Percentiles rank a stretch among this genome's conserved stretches.
phyloP scores from a whole-genome alignment of 2,329 filamentous ascomycete genomes.

The Trichoderma polysporum region DNA sequence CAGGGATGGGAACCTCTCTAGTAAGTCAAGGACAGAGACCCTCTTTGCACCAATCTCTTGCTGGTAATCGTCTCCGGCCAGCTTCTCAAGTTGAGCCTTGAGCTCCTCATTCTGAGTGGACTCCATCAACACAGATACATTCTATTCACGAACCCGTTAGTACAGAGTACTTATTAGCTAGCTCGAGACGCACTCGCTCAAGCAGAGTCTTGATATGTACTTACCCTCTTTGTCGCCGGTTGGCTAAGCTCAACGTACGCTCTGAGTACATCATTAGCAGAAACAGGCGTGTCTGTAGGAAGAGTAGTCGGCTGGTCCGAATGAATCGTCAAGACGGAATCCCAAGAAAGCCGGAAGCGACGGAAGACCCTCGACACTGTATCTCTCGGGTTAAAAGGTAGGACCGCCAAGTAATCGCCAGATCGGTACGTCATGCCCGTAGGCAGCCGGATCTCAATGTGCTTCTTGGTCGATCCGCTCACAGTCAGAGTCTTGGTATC shows the following conservation, averaged over 20 bases:
- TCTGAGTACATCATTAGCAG: constrained; percentile 62
- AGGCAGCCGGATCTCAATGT: constrained; percentile 68
- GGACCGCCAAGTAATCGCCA: constrained; percentile 73
- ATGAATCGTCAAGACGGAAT: constrained; percentile 62
- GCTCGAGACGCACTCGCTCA: too few species aligned
- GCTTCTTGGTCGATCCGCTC: constrained; percentile 57
- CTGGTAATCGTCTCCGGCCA: constrained; percentile 49
- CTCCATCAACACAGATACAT: constrained; percentile 46
- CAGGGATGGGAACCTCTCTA: constrained; percentile 62
- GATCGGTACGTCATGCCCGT: constrained; percentile 64
- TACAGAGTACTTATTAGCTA: neutral
- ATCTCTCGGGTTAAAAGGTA: constrained; percentile 66
- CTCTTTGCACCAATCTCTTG: constrained; percentile 54
- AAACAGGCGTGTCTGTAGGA: constrained; percentile 56
- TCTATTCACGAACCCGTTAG: constrained; percentile 28
- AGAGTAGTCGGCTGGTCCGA: constrained; percentile 52
- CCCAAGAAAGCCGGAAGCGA: constrained; percentile 66
- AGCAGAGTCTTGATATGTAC: constrained; percentile 23
- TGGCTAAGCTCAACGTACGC: constrained; percentile 73
- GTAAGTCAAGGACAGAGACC: constrained; percentile 65
- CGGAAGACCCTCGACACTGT: constrained; percentile 63
- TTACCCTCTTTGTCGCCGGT: constrained; percentile 66
- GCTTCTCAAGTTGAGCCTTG: constrained; percentile 43
- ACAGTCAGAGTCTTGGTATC: constrained; percentile 52
- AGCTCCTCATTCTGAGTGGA: constrained; percentile 48